Conservation (phyloP, 306 rosid species). For the Vicia faba region DNA sequence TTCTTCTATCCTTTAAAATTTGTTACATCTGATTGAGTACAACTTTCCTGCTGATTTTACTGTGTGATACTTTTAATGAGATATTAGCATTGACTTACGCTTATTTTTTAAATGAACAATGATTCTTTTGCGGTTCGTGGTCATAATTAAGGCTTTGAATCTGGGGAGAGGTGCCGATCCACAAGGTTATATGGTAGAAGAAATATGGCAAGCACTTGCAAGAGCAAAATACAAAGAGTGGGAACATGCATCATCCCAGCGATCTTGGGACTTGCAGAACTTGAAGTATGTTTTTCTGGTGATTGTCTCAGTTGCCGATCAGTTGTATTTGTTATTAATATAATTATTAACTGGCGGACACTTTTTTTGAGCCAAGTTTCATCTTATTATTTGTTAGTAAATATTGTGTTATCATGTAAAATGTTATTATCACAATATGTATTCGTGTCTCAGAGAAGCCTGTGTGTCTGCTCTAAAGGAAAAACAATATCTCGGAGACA, state of each 20-base stretch:
- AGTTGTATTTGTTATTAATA: not conserved
- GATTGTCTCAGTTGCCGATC: conserved; percentile 41
- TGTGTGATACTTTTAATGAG: not conserved
- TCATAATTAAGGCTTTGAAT: conserved; percentile 77
- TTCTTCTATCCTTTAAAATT: not conserved
- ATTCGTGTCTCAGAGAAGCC: conserved; percentile 46
- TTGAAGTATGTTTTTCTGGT: conserved; percentile 57
- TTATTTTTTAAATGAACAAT: not conserved
- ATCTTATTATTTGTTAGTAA: conserved; percentile 14
- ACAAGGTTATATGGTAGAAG: conserved; percentile 79
- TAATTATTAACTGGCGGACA: not conserved
- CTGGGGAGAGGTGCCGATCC: conserved; percentile 90
- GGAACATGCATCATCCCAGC: conserved; percentile 65
- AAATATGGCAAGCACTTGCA: conserved; percentile 91
- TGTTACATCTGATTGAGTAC: not conserved
- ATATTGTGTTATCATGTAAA: not conserved
- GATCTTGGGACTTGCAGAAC: conserved; percentile 81
- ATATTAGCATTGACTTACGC: not conserved
- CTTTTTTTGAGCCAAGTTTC: not conserved
- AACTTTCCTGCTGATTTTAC: conserved; percentile 16
- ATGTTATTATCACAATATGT: conserved; percentile 18
- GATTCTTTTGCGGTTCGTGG: conserved; percentile 13
- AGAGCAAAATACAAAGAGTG: conserved; percentile 86
- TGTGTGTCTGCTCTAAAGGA: conserved; percentile 51
- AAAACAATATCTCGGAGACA: conserved; percentile 32